These are phyloP conservation scores for Teratosphaeria gauchensis DNA, from an alignment of 2,329 filamentous ascomycete species.

Conservation along the genomic window DNA sequence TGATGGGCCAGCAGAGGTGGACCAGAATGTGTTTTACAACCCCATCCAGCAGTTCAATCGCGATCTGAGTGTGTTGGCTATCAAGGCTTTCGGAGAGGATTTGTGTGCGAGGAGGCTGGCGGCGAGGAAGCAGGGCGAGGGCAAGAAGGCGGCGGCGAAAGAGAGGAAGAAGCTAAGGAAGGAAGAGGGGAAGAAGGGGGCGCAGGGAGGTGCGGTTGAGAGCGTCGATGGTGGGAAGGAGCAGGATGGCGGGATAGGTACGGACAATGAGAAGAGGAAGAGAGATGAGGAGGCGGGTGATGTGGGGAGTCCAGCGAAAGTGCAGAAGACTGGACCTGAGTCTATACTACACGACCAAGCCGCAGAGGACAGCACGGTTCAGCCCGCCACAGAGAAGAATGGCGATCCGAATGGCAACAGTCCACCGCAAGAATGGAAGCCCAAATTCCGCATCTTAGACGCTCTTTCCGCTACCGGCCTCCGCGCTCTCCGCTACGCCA, in stretches of 20 bases:
- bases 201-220: constrained; percentile 3
- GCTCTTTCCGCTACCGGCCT: constrained; percentile 90
- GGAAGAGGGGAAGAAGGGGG: constrained; percentile 14
- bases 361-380: not conserved
- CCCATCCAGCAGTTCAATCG: constrained; percentile 98
- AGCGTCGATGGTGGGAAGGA: constrained; percentile 1
- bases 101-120: constrained; percentile 17
- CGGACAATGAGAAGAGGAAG: not conserved
- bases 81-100: constrained; percentile 77
- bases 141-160: constrained; percentile 21
- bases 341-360: not conserved
- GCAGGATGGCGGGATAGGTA: constrained; percentile 3
- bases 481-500: constrained; percentile 79
- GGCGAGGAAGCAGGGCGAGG: constrained; percentile 23
- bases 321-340: not conserved
- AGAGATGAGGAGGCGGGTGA: not conserved
- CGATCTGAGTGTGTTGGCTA: constrained; percentile 84
- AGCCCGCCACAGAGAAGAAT: not conserved
- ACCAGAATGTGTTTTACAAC: constrained; percentile 89
- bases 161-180: constrained; percentile 25
- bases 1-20: constrained; percentile 40
- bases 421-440: constrained; percentile 15
- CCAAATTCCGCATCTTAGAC: constrained; percentile 75
- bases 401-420: not conserved
- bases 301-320: not conserved